Percentiles rank a stretch among this genome's conserved stretches.
phyloP scores from a whole-genome alignment of 1,139 yeast species.

The Lodderomyces margitis region DNA sequence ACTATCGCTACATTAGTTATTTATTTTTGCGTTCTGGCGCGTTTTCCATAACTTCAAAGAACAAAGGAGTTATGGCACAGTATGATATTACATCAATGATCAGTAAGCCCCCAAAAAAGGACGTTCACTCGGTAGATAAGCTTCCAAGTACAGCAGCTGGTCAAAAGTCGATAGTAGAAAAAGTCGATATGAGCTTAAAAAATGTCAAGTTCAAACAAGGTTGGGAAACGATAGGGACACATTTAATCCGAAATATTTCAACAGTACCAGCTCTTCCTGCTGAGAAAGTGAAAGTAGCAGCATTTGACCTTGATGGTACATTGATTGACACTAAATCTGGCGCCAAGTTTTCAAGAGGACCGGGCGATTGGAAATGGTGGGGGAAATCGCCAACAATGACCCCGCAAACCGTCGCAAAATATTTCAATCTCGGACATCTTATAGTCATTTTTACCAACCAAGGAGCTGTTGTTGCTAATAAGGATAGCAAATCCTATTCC shows the following conservation, averaged over 20 bases:
- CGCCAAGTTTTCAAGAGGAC: constrained; percentile 49
- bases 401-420: constrained; percentile 24
- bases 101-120: constrained; percentile 1
- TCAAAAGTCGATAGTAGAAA: constrained; percentile 1
- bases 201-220: constrained; percentile 9
- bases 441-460: constrained; percentile 85
- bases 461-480: constrained; percentile 54
- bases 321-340: constrained; percentile 63
- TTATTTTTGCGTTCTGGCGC: neutral
- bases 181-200: neutral
- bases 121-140: neutral
- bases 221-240: constrained; percentile 36
- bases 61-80: neutral
- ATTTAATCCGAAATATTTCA: constrained; percentile 35
- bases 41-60: neutral
- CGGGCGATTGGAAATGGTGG: constrained; percentile 72
- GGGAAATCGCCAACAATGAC: constrained; percentile 21
- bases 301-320: constrained; percentile 78
- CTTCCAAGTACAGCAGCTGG: constrained; percentile 4
- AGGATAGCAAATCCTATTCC: constrained; percentile 49
- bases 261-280: neutral
- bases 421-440: constrained; percentile 26
- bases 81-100: constrained; percentile 10
- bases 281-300: constrained; percentile 45
- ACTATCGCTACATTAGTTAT: neutral